Evolutionary conservation across 305 asterid species (phyloP), one percentile per base, ranked within the genome.

Genomic region (Solanum hybrid): DNA sequence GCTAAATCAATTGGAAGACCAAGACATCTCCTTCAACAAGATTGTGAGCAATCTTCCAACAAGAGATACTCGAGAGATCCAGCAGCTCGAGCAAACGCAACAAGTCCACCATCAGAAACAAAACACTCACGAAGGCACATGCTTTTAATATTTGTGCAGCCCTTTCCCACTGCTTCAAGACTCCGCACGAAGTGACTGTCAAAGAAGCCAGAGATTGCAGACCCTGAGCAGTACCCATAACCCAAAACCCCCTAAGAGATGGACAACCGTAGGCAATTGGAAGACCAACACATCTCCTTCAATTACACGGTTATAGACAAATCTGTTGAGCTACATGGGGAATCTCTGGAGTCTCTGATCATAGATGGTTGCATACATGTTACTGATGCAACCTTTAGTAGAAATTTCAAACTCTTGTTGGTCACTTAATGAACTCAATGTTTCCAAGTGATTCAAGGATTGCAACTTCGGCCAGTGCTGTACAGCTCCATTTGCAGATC

Each of bases 211-310:
- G 90, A 4, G 85, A 87, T 79, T 93, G 92, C 20, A 97, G 93
- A 69, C 99, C 99, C 86, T 71, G 92, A 29, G 98, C 95, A 27
- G 90, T 96, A 26, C 95, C 98, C 99, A 97, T 97, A 84, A 93
- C 98, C 99, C 98, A 97, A 90, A 97, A 95, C 6, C 90, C 93
- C 92, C 89, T 94, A 9, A 97, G 96, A 12, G 98, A 94, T 88
- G 97, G 51, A 93, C 99, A 97, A 79, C 98, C 95, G 22, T 91
- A 98, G 36, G 98, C 96, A 26, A 96, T 93, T 29, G 95, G 51
- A 40, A 40, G 51, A 40, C 51, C 16, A 4, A 11, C 51, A 40
- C 16, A 1, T 36, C 38, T 36, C 38, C 38, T 36, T 36, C 38
- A 36, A 36, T 36, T 36, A 36, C 38, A 36, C 3, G 10, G 38